Evolutionary conservation across 805 yeast species (phyloP), one percentile per base, ranked within the genome.

Genomic region (Monosporozyma aerobia): DNA sequence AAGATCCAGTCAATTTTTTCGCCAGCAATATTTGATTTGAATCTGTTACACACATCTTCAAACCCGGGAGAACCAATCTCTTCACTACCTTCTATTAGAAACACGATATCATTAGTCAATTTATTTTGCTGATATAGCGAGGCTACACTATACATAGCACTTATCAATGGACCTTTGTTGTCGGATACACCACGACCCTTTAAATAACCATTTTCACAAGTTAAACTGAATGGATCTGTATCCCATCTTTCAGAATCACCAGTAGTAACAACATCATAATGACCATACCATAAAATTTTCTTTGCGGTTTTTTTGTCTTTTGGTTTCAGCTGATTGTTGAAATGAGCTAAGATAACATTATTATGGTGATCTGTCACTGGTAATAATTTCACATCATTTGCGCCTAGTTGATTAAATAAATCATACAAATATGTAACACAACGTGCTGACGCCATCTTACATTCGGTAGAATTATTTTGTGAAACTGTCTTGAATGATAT

Each of bases 121-220:
- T 77, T 68, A 0, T 75, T 70, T 10, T 71, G 68, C 30, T 77
- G 77, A 51, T 71, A 71, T 13, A 89, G 69, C 51, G 86, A 88
- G 0, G 94, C 90, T 19, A 86, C 95, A 0, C 96, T 88, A 69
- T 82, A 90, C 2, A 92, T 77, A 0, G 97, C 84, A 1, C 97
- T 95, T 11, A 90, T 69, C 8, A 86, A 72, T 0, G 99, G 99
- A 0, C 99, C 99, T 66, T 92, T 92, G 67, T 92, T 94, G 64
- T 92, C 99, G 47, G 94, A 82, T 0, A 85, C 94, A 53, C 99
- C 99, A 64, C 99, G 77, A 1, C 92, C 98, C 61, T 87, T 86
- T 54, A 92, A 63, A 60, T 84, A 89, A 0, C 98, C 98, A 64
- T 92, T 85, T 54, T 78, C 76, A 3, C 95, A 85, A 0, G 85